Evolutionary conservation across 441 rosid species (phyloP).

Genomic region (Gossypium schwendimanii): DNA sequence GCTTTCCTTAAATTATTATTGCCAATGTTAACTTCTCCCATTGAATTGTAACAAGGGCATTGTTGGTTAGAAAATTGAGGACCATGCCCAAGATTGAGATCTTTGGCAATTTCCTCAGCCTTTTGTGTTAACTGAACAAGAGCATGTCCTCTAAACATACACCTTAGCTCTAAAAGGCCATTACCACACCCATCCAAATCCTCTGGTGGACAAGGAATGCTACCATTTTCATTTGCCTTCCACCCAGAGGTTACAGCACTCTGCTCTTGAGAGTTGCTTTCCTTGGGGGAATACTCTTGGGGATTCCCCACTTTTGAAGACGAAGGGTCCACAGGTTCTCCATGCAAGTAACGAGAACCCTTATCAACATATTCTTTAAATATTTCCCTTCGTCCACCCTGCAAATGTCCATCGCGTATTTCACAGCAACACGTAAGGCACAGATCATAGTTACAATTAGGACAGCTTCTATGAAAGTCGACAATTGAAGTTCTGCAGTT

Average conservation of each 20-base stretch:
- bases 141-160: constrained; percentile 35
- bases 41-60: constrained; percentile 42
- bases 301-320: not conserved
- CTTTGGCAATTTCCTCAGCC: constrained; percentile 39
- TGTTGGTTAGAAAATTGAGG: constrained; percentile 17
- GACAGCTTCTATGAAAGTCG: constrained; percentile 76
- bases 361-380: constrained; percentile 25
- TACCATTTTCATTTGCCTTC: constrained; percentile 54
- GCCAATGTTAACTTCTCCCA: constrained; percentile 24
- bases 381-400: constrained; percentile 33
- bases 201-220: constrained; percentile 42
- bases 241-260: constrained; percentile 27
- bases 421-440: constrained; percentile 77
- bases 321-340: not conserved
- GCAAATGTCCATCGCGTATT: constrained; percentile 50
- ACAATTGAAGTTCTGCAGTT: constrained; percentile 67
- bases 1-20: constrained; percentile 42
- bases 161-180: constrained; percentile 35
- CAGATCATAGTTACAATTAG: constrained; percentile 54
- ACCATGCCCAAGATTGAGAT: constrained; percentile 11
- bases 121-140: constrained; percentile 43
- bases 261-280: constrained; percentile 10
- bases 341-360: constrained; percentile 53
- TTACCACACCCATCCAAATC: constrained; percentile 44
- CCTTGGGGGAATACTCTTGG: not conserved